Conservation (phyloP, 208 protist genomes). For the Trichomonas vaginalis region DNA sequence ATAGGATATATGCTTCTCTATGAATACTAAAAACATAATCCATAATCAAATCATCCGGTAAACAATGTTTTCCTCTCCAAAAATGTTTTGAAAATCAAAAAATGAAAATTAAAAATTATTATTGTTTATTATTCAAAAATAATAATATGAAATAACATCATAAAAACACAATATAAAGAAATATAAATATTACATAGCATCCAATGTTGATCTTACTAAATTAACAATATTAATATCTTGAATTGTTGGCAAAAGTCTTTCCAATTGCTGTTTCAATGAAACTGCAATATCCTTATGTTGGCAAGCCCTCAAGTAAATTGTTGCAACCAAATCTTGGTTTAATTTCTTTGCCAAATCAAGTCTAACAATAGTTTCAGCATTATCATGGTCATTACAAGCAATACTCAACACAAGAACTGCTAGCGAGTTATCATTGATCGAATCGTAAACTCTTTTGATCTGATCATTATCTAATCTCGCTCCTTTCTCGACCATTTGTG, state of each 20-base stretch:
- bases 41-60: no score
- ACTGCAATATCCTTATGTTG: neutral
- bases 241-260: neutral
- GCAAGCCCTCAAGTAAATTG: neutral
- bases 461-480: neutral
- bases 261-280: neutral
- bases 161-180: no score
- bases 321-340: neutral
- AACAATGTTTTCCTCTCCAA: no score
- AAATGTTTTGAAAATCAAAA: no score
- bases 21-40: no score
- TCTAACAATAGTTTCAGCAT: neutral
- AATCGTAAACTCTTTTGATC: neutral
- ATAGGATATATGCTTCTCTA: no score
- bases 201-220: neutral
- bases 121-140: no score
- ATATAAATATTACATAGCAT: neutral
- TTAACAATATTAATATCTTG: neutral
- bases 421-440: neutral
- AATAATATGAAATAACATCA: no score
- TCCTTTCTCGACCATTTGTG: neutral
- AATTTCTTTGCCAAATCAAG: neutral
- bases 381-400: neutral
- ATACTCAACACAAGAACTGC: neutral
- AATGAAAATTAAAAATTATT: no score